Percentiles rank a stretch among this genome's conserved stretches.
phyloP scores from a whole-genome alignment of 306 rosid genomes.

The Cucurbita maxima region DNA sequence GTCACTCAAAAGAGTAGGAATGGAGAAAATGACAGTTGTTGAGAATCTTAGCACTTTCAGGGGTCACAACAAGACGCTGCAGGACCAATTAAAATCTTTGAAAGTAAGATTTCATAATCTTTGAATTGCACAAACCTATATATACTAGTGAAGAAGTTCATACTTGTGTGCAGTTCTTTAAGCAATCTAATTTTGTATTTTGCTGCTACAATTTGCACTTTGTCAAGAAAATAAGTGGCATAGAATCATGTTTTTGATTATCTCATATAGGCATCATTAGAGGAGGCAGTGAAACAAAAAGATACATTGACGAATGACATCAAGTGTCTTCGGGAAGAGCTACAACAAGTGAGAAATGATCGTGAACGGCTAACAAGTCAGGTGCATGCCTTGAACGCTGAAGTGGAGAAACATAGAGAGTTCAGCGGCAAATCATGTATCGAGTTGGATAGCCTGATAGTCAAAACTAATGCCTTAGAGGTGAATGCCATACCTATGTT shows the following conservation, averaged over 20 bases:
- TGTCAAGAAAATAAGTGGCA: background rate
- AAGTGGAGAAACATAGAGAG: slow-evolving; percentile 37
- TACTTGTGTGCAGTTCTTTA: background rate
- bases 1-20: slow-evolving; percentile 56
- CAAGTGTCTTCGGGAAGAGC: slow-evolving; percentile 51
- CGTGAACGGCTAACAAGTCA: slow-evolving; percentile 52
- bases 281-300: slow-evolving; percentile 49
- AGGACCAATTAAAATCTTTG: slow-evolving; percentile 47
- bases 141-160: background rate
- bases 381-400: slow-evolving; percentile 36
- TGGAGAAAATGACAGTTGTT: slow-evolving; percentile 67
- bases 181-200: background rate
- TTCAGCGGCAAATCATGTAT: slow-evolving; percentile 25
- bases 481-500: slow-evolving; percentile 15
- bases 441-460: slow-evolving; percentile 46
- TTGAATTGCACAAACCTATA: background rate
- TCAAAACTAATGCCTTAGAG: slow-evolving; percentile 55
- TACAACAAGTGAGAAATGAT: slow-evolving; percentile 63
- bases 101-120: slow-evolving; percentile 31
- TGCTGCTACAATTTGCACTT: background rate
- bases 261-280: slow-evolving; percentile 40
- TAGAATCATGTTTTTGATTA: background rate
- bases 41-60: slow-evolving; percentile 58
- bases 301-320: slow-evolving; percentile 36
- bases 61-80: slow-evolving; percentile 67